A percentile compares a stretch with the other conserved stretches of the same genome.
Evolutionary conservation across 2,329 filamentous ascomycete genomes (phyloP).

Genomic region (Aotearoamyces nothofagi): DNA sequence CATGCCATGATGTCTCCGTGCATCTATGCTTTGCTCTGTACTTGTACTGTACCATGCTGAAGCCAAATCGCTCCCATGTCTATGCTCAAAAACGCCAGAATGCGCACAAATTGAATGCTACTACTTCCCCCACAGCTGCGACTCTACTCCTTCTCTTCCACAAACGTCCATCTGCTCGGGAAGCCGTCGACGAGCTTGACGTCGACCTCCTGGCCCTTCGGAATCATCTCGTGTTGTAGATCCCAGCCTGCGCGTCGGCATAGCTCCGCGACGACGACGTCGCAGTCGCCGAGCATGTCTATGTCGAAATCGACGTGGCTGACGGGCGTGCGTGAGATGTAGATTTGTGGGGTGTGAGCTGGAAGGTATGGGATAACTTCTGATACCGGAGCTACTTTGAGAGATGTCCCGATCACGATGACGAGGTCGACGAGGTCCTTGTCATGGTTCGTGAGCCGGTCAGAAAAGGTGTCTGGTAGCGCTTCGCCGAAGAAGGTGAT

Average conservation of each 20-base stretch:
- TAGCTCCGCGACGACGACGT: conserved; percentile 77
- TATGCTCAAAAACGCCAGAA: too few species aligned
- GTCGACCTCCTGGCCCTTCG: conserved; percentile 44
- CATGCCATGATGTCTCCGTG: too few species aligned
- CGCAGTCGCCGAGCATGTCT: conserved; percentile 89
- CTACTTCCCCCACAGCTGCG: too few species aligned
- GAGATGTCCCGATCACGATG: conserved; percentile 87
- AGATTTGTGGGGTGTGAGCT: conserved; percentile 72
- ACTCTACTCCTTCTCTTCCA: too few species aligned
- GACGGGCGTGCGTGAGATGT: conserved; percentile 74
- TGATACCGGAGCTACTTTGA: conserved; percentile 90
- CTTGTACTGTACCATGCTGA: too few species aligned
- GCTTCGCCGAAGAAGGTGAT: conserved; percentile 96
- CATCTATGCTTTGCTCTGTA: too few species aligned
- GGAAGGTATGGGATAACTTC: conserved; percentile 77
- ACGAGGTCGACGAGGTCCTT: conserved; percentile 71
- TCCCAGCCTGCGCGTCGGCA: conserved; percentile 71
- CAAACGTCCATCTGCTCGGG: too few species aligned
- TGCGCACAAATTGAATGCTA: too few species aligned
- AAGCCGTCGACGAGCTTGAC: too few species aligned
- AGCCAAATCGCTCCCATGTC: too few species aligned
- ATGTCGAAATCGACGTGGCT: conserved; percentile 91
- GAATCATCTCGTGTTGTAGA: conserved; percentile 69
- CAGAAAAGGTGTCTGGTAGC: conserved; percentile 70
- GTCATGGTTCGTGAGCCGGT: conserved; percentile 69